Base-by-base conservation (phyloP, 306 rosid genomes). In the Amphicarpaea edgeworthii region DNA sequence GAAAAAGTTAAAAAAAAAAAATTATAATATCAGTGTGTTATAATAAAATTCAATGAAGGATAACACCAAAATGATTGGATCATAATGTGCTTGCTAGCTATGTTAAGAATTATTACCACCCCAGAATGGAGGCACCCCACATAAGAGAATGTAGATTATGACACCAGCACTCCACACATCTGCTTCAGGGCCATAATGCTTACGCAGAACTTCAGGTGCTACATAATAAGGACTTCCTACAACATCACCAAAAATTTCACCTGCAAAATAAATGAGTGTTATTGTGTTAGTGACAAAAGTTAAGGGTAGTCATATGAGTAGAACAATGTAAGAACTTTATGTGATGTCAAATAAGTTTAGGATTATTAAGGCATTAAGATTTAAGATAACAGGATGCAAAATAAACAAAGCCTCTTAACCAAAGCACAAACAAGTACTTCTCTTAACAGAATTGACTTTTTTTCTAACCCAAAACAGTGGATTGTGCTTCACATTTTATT, bases 91-190 rank as follows among this genome's bases (percentile, higher is more conserved):
- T 60, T 20, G 67, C 15, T 60, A 77, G 26, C 32, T 20, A 72
- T 75, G n/a, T 47, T 54, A 45, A n/a, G 74, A 70, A 21, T 12
- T 60, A 87, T 83, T 87, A 91, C 98, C 97, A 4, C 85, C 98
- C 97, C 97, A 94, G 85, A 91, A 94, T 61, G 98, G 98, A 86
- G 98, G 98, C 28, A 91, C 94, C 59, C 98, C 98, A 67, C 93
- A n/a, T 83, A 94, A 75, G 79, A 94, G 96, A 79, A 94, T 94
- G 90, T 85, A 94, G 78, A 91, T 21, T 58, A 94, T 94, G 34
- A 94, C 90, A 28, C 98, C 97, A 30, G 91, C 97, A 70, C 98
- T 94, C 98, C 98, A 94, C 63, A 94, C 92, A 85, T 94, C 97
- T 41, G 97, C 84, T 86, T 87, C 93, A 8, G 86, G 97, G 47